Conservation (phyloP, 192 early-diverging fungal species). For the Coemansia sp. region DNA sequence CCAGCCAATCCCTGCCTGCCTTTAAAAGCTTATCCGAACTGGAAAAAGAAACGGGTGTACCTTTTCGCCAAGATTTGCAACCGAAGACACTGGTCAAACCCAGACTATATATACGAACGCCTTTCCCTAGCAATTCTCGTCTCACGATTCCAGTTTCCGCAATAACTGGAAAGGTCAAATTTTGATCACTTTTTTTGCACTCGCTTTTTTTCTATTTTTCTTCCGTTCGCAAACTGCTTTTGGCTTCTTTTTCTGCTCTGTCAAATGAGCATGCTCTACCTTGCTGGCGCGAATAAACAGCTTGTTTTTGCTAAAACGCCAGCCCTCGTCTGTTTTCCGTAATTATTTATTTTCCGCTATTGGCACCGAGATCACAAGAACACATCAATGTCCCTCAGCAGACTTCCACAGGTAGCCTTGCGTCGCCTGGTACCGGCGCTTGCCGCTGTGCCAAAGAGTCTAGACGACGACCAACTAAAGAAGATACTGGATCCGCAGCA, state of each 20-base stretch:
- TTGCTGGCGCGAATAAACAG: background rate
- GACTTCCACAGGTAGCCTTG: conserved; percentile 56
- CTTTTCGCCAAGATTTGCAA: background rate
- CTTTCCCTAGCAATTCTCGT: background rate
- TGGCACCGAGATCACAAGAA: background rate
- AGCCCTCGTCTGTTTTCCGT: background rate
- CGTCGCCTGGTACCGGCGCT: conserved; percentile 55
- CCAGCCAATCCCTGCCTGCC: background rate
- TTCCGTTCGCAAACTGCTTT: background rate
- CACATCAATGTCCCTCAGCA: conserved; percentile 50
- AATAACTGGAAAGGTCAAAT: background rate
- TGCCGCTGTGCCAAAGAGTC: conserved; percentile 51
- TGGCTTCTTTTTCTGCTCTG: background rate
- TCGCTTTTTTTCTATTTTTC: background rate
- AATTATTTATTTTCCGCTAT: background rate
- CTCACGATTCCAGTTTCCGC: background rate
- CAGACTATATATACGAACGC: conserved; percentile 10
- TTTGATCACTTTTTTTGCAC: background rate
- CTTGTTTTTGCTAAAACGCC: background rate
- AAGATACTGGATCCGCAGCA: conserved; percentile 52
- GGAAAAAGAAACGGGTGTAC: background rate
- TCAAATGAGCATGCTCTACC: background rate
- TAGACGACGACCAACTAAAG: conserved; percentile 58
- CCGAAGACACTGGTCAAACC: background rate
- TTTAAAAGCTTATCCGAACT: conserved; percentile 1